phyloP scores from a whole-genome alignment of 2,329 filamentous ascomycete species.

The Biscogniauxia marginata region DNA sequence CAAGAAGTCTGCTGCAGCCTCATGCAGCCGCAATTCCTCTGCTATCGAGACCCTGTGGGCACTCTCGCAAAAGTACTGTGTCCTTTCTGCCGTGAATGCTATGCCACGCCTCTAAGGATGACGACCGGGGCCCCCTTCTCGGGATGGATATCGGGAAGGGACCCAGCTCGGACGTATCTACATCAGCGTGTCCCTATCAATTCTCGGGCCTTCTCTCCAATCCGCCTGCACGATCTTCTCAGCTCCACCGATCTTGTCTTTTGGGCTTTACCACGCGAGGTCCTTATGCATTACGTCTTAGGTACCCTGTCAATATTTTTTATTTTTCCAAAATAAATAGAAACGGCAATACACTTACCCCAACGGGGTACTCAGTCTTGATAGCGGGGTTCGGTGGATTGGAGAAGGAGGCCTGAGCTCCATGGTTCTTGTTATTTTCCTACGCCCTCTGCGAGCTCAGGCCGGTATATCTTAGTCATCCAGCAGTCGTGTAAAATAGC shows the following conservation, averaged over 20 bases:
- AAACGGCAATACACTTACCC: not conserved
- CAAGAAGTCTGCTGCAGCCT: not conserved
- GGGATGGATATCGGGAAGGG: not conserved
- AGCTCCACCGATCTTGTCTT: not conserved
- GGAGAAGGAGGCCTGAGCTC: not conserved
- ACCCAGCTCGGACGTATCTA: not conserved
- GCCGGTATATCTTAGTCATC: too few relatives aligned
- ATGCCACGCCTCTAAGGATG: not conserved
- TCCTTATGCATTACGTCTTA: not conserved
- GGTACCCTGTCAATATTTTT: not conserved
- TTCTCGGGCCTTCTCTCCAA: constrained; percentile 5
- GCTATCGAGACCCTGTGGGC: not conserved
- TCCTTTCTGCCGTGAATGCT: not conserved
- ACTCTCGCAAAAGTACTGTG: not conserved
- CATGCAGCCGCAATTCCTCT: not conserved
- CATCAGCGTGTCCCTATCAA: constrained; percentile 1
- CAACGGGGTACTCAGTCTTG: not conserved
- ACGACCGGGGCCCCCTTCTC: not conserved
- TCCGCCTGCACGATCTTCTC: not conserved
- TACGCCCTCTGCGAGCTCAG: too few relatives aligned
- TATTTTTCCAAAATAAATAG: not conserved
- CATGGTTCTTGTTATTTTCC: too few relatives aligned
- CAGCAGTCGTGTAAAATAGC: not conserved
- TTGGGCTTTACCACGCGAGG: not conserved
- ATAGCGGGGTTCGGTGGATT: not conserved